Base-by-base conservation (phyloP, 1,284 basidiomycete species). In the Filobasidium uniguttulatum region DNA sequence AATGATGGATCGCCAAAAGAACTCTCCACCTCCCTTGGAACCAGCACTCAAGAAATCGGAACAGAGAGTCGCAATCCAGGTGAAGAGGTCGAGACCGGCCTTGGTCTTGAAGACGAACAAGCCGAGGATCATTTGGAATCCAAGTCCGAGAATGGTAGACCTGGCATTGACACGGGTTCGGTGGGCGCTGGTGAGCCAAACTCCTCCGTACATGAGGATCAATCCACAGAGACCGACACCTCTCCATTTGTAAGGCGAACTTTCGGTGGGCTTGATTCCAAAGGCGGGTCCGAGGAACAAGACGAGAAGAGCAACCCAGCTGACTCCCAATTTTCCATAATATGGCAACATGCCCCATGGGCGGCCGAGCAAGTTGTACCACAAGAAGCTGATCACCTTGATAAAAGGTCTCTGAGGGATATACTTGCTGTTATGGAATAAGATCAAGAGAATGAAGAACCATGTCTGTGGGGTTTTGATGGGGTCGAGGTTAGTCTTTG, bases 91-190 rank as follows among this genome's bases (percentile, higher is more conserved):
- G 68, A 82, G 86, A 29, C 86, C 86, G 38, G 85, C 85, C 45
- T 70, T 71, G 15, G 79, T 77, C 70, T 87, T 87, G 59, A 90
- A 75, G 35, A 89, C 86, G 63, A 90, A 87, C 48, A 90, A 74
- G 2, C 85, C 87, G 49, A 89, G 77, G 14, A 73, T 77, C 68
- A 89, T 85, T 62, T 90, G 86, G 44, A 82, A 62, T 67, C 86
- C 80, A n/a, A 89, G 72, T 14, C 86, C 86, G 41, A 86, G 49
- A 50, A 59, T 59, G 53, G 56, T 53, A 6, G 58, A 55, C 23
- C 56, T 53, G 30, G 51, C 55, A 23, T 56, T 55, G 45, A 59
- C 55, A 12, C 52, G 49, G 17, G 29, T 26, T 34, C 56, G 54
- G 23, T 54, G 51, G 29, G 44, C 46, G 15, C 52, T 55, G 38